A percentile compares a stretch with the other conserved stretches of the same genome.
These are phyloP conservation scores for Sutorius australiensis DNA, from an alignment of 768 basidiomycete genomes.

Conservation along the genomic window DNA sequence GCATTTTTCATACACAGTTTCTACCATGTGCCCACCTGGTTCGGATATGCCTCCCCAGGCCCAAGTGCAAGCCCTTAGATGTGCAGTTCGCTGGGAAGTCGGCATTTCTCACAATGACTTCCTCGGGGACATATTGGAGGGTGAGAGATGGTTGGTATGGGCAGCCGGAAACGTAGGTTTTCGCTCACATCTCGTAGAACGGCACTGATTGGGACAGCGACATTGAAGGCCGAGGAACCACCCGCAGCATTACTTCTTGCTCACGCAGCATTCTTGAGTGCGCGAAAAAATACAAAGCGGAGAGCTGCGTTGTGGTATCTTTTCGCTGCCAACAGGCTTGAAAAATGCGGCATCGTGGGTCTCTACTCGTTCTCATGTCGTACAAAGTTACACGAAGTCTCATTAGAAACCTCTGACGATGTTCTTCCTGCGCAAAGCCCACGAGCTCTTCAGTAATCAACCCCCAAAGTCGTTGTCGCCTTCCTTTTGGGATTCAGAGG, in stretches of 20 bases:
- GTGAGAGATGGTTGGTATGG: slow-evolving; percentile 84
- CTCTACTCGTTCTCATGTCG: slow-evolving; percentile 3
- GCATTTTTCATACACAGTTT: slow-evolving; percentile 61
- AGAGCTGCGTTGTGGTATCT: slow-evolving; percentile 79
- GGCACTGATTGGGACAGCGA: slow-evolving; percentile 27
- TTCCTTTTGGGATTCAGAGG: slow-evolving; percentile 78
- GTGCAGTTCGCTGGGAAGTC: slow-evolving; percentile 75
- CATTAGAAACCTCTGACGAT: slow-evolving; percentile 79
- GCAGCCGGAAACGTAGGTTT: slow-evolving; percentile 73
- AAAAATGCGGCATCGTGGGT: slow-evolving; percentile 82
- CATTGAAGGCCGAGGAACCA: slow-evolving; percentile 72
- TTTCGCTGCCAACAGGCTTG: slow-evolving; percentile 68
- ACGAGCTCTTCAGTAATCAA: slow-evolving; percentile 51
- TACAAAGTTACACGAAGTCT: neutral
- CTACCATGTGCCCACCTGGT: slow-evolving; percentile 40
- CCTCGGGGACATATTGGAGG: slow-evolving; percentile 53
- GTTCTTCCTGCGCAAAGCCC: slow-evolving; percentile 73
- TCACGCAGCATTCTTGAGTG: slow-evolving; percentile 72
- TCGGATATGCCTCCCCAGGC: slow-evolving; percentile 55
- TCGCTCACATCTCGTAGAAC: slow-evolving; percentile 4
- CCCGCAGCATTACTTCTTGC: slow-evolving; percentile 75
- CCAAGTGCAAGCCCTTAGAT: slow-evolving; percentile 64
- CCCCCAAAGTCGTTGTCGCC: slow-evolving; percentile 64
- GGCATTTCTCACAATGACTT: slow-evolving; percentile 60
- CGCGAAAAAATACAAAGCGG: slow-evolving; percentile 51